phyloP scores from a whole-genome alignment of 805 yeast genomes.

The Barnettozyma vustinii region DNA sequence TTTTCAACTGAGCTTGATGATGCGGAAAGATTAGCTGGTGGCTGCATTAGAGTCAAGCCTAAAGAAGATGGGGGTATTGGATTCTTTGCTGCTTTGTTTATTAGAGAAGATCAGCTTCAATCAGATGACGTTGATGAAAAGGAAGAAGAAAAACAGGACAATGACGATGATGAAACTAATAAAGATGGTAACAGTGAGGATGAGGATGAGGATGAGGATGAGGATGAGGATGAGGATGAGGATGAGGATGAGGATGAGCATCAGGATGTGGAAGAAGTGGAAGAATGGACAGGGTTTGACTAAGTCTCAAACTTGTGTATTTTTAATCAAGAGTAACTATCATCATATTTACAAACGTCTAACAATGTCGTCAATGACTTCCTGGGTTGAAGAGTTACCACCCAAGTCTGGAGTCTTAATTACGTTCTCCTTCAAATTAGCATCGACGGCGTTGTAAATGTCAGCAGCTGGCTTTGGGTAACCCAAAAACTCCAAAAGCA shows the following conservation, averaged over 20 bases:
- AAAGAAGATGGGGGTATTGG: conserved; percentile 98
- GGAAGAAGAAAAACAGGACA: not conserved
- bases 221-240: not conserved
- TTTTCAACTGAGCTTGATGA: conserved; percentile 43
- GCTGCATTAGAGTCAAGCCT: conserved; percentile 83
- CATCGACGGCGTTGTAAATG: conserved; percentile 92
- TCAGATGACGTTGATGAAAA: not conserved
- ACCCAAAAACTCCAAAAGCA: conserved; percentile 96
- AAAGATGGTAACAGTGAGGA: conserved; percentile 6
- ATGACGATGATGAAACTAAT: not conserved
- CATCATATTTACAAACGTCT: conserved; percentile 19
- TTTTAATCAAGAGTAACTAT: not conserved
- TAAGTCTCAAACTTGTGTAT: not conserved
- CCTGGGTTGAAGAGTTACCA: conserved; percentile 80
- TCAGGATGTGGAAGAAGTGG: no score
- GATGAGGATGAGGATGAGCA: conserved; percentile 14
- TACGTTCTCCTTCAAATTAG: conserved; percentile 74
- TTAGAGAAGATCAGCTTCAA: conserved; percentile 31
- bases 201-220: conserved; percentile 13
- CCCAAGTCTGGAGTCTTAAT: conserved; percentile 91
- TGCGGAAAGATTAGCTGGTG: conserved; percentile 62
- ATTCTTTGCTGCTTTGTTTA: conserved; percentile 91
- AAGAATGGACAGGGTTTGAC: conserved; percentile 33
- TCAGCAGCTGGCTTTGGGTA: conserved; percentile 83
- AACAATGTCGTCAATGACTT: conserved; percentile 81